Evolutionary conservation across 148 eudicot genomes (phyloP).

Genomic region (Camellia sinensis): DNA sequence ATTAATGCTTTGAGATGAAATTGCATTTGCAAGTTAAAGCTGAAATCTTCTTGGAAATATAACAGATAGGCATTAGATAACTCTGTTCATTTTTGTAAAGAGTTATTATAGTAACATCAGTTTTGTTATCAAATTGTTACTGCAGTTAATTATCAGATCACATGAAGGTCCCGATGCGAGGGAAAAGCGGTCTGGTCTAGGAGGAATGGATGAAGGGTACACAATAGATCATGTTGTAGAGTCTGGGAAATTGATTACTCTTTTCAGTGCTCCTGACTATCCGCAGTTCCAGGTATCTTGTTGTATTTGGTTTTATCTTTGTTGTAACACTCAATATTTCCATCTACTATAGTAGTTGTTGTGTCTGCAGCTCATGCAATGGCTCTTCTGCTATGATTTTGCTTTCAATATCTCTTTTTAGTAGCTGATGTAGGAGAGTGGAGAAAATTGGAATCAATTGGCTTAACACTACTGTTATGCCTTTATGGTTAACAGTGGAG

Average conservation of each 20-base stretch:
- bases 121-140: slow-evolving; percentile 15
- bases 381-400: not conserved
- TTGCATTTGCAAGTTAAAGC: not conserved
- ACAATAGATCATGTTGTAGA: slow-evolving; percentile 91
- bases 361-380: not conserved
- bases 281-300: slow-evolving; percentile 88
- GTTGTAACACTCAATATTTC: not conserved
- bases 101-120: slow-evolving; percentile 1
- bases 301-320: not conserved
- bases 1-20: not conserved
- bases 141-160: slow-evolving; percentile 88
- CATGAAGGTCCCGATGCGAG: slow-evolving; percentile 99
- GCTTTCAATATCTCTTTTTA: not conserved
- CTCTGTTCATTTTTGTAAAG: not conserved
- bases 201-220: slow-evolving; percentile 91
- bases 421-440: not conserved
- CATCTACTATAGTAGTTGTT: not conserved
- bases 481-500: no score
- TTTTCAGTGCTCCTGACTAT: slow-evolving; percentile 97
- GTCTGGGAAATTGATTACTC: slow-evolving; percentile 88
- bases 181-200: slow-evolving; percentile 84
- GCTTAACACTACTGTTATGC: not conserved
- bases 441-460: not conserved
- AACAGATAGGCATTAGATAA: not conserved
- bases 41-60: not conserved